Evolutionary conservation across 2,329 filamentous ascomycete genomes (phyloP), one percentile per base, ranked within the genome.

Genomic region (Talaromyces rugulosus): DNA sequence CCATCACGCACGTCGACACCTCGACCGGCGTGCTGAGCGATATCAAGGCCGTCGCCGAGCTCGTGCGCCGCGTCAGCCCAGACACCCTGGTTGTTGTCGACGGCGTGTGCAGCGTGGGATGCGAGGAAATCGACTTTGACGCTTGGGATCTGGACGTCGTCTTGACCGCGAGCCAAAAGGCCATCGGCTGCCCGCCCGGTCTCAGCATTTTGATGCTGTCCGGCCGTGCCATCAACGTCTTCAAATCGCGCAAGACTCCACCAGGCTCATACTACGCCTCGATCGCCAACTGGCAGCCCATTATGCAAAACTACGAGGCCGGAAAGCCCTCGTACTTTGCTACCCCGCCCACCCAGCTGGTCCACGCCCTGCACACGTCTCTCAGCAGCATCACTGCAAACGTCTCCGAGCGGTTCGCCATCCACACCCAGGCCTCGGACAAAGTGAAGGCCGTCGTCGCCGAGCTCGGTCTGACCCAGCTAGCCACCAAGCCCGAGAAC

Each of bases 231-330:
- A 90, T 99, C 69, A 83, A 95, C 71, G 81, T 82, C 11, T 90
- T 96, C 78, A 87, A 94, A 78, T 85, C 82, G 70, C 86, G 95
- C 74, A 94, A 94, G 82, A 88, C 87, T 11, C 89, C 89, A 12
- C 91, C 93, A 1, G 84, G 87, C 23, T 90, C 92, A 27, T 99
- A 98, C 84, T 99, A 97, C 78, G 93, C 91, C 60, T 96, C 91
- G 12, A 91, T 97, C 83, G 93, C 92, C 83, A 98, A 98, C 80
- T 99, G 95, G 95, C 82, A 93, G 62, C 94, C 94, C 54, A 95
- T 99, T 78, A 98, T 99, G 94, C 88, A 95, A 81, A 98, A 97
- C 81, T 99, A 99, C 78, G 95, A 99, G 81, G 91, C 92, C 66
- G 92, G 93, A 82, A 99, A 98, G 82, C 87, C 95, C 42, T 96